Evolutionary conservation across 2,329 filamentous ascomycete species (phyloP), one percentile per base, ranked within the genome.

Genomic region (Exophiala viscosa): DNA sequence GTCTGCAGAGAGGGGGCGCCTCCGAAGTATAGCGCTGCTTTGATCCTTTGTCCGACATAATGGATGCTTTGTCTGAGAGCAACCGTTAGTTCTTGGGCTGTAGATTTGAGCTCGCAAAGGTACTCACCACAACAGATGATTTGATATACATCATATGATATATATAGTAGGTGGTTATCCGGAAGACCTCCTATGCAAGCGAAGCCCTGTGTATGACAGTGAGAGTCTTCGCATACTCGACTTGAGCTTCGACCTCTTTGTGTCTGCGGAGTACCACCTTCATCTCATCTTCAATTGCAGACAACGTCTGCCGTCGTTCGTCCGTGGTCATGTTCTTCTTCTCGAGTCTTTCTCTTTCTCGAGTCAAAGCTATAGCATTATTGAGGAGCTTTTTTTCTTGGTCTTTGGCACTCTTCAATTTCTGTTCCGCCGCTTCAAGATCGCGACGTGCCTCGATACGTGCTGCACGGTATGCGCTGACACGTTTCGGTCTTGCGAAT

Each of bases 301-400:
- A 43, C 8, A 50, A 13, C 10, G 53, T 54, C 38, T 34, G 48
- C 2, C 42, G 18, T 7, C 50, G 46, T 39, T 53, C 39, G 31
- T 50, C 46, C 10, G 44, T 10, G 11, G 11, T 49, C 45, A 52
- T 54, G 23, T 45, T 52, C 40, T 34, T 35, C n/a, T 40, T 33
- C 7, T 50, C 43, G 6, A 55, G 32, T 11, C 40, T 15, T 39
- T 59, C 56, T 38, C 52, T 59, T 10, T 32, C 17, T 14, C 53
- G 52, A 5, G 45, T 17, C 2, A 58, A 42, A 13, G 46, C 42
- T 17, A 54, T 39, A 7, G 49, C 51, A 14, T 54, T 45, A 28
- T 47, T 52, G 13, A 58, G 55, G 10, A 54, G 23, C 31, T 45
- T 45, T 33, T 52, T 58, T 43, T 58, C 55, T 14, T 35, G 52